phyloP scores from a whole-genome alignment of 371 early-diverging fungal genomes.

The Mortierella sp. region DNA sequence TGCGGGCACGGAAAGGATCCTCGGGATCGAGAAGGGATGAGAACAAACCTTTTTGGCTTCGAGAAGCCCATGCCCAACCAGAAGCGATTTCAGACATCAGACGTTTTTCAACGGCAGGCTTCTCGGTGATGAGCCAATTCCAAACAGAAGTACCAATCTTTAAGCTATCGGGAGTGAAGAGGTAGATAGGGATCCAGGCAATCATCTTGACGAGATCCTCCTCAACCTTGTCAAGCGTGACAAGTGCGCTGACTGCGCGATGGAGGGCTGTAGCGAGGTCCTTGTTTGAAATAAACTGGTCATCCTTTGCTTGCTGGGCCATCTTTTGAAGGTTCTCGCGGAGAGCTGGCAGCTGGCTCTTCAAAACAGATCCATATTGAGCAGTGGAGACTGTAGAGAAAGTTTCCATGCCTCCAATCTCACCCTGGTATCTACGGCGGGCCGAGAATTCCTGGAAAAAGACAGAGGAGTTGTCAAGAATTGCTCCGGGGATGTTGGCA shows the following conservation, averaged over 20 bases:
- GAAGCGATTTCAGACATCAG: conserved; percentile 85
- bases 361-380: conserved; percentile 35
- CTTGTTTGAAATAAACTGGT: conserved; percentile 60
- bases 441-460: conserved; percentile 73
- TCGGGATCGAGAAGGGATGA: conserved; percentile 67
- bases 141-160: conserved; percentile 86
- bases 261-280: conserved; percentile 64
- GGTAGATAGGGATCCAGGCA: conserved; percentile 88
- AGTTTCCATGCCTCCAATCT: conserved; percentile 68
- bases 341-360: conserved; percentile 60
- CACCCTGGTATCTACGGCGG: conserved; percentile 68
- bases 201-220: conserved; percentile 83
- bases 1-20: conserved; percentile 88
- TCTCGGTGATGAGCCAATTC: conserved; percentile 88
- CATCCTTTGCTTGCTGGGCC: conserved; percentile 60
- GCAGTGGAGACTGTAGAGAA: conserved; percentile 26
- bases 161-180: conserved; percentile 84
- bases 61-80: conserved; percentile 88
- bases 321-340: conserved; percentile 57
- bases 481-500: conserved; percentile 59
- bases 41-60: conserved; percentile 84
- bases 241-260: conserved; percentile 62
- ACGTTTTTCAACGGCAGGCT: conserved; percentile 78
- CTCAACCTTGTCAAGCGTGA: conserved; percentile 59
- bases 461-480: conserved; percentile 68